These are phyloP conservation scores for Roridomyces roridus DNA, from an alignment of 768 basidiomycete genomes.

Conservation along the genomic window DNA sequence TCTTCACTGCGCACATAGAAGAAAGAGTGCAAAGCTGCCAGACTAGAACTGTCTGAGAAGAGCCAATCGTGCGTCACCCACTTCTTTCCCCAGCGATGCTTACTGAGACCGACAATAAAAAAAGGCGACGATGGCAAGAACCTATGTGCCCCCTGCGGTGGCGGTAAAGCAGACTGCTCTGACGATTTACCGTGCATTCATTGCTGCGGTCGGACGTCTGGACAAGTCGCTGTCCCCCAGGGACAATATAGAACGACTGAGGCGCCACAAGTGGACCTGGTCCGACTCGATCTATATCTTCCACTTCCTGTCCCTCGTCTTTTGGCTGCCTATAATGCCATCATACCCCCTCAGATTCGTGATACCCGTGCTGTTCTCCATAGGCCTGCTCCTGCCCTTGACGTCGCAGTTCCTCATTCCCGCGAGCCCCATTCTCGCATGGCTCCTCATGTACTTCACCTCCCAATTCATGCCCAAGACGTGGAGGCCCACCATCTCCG, in stretches of 20 bases:
- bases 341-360: conserved; percentile 75
- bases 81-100: no score
- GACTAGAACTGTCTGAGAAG: no score
- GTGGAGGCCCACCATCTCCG: conserved; percentile 85
- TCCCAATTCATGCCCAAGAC: conserved; percentile 82
- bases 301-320: conserved; percentile 63
- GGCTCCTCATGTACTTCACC: conserved; percentile 86
- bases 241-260: conserved; percentile 66
- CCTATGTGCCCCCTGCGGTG: conserved; percentile 6
- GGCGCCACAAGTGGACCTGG: conserved; percentile 58
- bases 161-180: conserved; percentile 4
- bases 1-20: no score
- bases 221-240: conserved; percentile 80
- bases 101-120: not conserved
- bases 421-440: conserved; percentile 85
- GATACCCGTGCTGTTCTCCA: conserved; percentile 74
- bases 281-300: conserved; percentile 70
- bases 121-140: conserved; percentile 18
- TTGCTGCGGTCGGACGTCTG: conserved; percentile 67
- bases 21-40: no score
- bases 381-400: conserved; percentile 79
- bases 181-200: conserved; percentile 49
- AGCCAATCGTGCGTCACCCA: not conserved
- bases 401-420: conserved; percentile 92
- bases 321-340: conserved; percentile 83